These are phyloP conservation scores for Fusarium tanahbumbuense DNA, from an alignment of 2,329 filamentous ascomycete genomes.

Conservation along the genomic window DNA sequence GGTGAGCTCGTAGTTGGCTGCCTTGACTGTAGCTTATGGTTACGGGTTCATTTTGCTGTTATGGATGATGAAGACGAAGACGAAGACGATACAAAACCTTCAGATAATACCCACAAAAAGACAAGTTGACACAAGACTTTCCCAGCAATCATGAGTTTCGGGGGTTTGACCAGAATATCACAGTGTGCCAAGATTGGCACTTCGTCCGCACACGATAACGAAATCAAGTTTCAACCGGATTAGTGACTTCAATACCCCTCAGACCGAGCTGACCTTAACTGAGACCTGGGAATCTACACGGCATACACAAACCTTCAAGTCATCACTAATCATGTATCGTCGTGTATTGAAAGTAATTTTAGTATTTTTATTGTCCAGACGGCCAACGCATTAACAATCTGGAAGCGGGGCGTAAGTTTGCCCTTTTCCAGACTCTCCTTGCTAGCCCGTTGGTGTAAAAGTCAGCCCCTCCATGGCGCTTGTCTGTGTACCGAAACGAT, in stretches of 20 bases:
- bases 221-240: neutral
- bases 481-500: constrained; percentile 61
- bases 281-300: neutral
- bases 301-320: neutral
- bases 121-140: constrained; percentile 37
- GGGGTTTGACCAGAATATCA: neutral
- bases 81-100: constrained; percentile 22
- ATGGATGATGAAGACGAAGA: constrained; percentile 52
- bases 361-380: constrained; percentile 68
- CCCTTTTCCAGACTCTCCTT: constrained; percentile 57
- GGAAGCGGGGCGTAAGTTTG: constrained; percentile 65
- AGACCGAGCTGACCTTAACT: neutral
- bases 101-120: constrained; percentile 27
- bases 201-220: neutral
- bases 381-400: constrained; percentile 66
- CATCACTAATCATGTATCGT: constrained; percentile 37
- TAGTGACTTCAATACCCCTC: neutral
- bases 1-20: constrained; percentile 74
- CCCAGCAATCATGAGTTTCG: neutral
- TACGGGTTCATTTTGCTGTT: constrained; percentile 72
- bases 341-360: constrained; percentile 58
- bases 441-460: constrained; percentile 54
- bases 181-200: neutral
- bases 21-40: constrained; percentile 74
- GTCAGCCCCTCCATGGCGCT: constrained; percentile 53